Conservation (phyloP, 129 eudicot genomes). For the Flaveria linearis region DNA sequence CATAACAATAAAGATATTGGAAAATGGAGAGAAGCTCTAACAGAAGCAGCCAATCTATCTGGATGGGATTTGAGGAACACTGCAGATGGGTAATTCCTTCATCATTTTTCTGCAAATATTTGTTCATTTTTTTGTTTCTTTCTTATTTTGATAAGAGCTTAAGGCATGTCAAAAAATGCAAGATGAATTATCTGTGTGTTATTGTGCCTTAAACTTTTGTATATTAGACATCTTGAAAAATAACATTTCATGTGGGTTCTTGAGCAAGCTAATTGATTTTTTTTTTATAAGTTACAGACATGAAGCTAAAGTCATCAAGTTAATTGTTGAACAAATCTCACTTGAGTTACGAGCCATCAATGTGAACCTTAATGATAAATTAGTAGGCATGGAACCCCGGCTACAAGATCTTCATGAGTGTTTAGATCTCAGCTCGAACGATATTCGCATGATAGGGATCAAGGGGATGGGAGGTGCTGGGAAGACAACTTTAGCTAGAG, state of each 20-base stretch:
- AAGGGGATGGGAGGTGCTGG: conserved; percentile 35
- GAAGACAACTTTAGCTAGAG: conserved; percentile 32
- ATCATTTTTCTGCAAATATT: not conserved
- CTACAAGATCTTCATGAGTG: not conserved
- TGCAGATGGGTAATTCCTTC: conserved; percentile 24
- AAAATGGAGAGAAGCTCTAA: conserved; percentile 34
- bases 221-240: not conserved
- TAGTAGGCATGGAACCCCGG: conserved; percentile 20
- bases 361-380: not conserved
- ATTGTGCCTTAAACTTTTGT: not conserved
- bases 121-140: not conserved
- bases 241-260: not conserved
- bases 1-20: not conserved
- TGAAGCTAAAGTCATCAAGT: conserved; percentile 18
- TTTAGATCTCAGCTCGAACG: not conserved
- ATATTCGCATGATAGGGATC: conserved; percentile 27
- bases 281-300: not conserved
- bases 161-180: not conserved
- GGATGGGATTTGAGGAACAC: conserved; percentile 34
- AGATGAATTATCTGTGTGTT: not conserved
- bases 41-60: conserved; percentile 22
- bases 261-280: not conserved
- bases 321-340: conserved; percentile 15
- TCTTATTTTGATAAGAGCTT: no score
- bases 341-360: not conserved